Evolutionary conservation across 148 eudicot species (phyloP).

Genomic region (Talinum fruticosum): DNA sequence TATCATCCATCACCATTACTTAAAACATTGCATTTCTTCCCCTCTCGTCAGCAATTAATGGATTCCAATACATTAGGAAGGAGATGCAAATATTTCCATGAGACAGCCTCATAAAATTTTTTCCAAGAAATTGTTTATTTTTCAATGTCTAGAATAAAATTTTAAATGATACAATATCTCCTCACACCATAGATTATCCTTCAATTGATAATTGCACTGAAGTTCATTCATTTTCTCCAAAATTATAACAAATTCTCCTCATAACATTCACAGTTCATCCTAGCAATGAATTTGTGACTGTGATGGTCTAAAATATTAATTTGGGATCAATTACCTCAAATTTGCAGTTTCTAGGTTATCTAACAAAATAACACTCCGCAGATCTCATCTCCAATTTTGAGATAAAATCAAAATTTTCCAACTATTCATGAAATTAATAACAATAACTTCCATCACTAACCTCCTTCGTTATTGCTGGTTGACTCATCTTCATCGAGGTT

Average conservation of each 20-base stretch:
- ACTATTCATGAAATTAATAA: neutral
- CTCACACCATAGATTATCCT: neutral
- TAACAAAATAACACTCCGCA: too few species aligned
- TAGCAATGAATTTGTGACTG: neutral
- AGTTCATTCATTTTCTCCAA: too few species aligned
- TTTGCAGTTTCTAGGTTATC: too few species aligned
- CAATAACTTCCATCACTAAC: slow-evolving; percentile 12
- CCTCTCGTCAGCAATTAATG: too few species aligned
- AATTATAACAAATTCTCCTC: neutral
- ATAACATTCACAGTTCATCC: neutral
- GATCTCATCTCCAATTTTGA: neutral
- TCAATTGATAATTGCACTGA: neutral
- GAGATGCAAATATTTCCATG: neutral
- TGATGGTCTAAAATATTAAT: neutral
- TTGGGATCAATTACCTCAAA: too few species aligned
- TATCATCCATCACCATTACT: too few species aligned
- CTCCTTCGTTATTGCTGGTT: slow-evolving; percentile 1
- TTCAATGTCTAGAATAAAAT: too few species aligned
- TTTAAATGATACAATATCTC: neutral
- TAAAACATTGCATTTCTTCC: too few species aligned
- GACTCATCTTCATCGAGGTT: slow-evolving; percentile 61
- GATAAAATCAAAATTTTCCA: neutral
- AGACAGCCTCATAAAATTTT: neutral
- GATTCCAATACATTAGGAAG: neutral
- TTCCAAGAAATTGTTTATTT: too few species aligned